These are phyloP conservation scores for Isatis lusitanica DNA, from an alignment of 441 rosid species.

Conservation along the genomic window DNA sequence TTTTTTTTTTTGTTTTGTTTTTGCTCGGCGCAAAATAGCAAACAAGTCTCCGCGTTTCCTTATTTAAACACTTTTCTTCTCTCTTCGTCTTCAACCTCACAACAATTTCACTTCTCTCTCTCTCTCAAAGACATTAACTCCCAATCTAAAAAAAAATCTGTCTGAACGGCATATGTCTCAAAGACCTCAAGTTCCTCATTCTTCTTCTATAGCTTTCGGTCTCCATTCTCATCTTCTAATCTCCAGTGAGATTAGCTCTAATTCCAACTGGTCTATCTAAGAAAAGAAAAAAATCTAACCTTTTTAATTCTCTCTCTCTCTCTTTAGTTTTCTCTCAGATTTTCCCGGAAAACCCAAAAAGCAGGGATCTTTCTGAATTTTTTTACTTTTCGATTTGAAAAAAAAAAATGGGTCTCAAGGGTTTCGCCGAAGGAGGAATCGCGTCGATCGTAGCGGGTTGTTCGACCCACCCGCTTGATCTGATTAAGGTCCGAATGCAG, in stretches of 20 bases:
- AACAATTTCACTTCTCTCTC: not conserved
- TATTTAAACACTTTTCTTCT: constrained; percentile 24
- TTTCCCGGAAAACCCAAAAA: not conserved
- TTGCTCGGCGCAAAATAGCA: constrained; percentile 22
- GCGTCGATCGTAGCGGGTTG: constrained; percentile 69
- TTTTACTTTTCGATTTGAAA: not conserved
- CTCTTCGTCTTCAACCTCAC: constrained; percentile 29
- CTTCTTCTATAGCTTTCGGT: constrained; percentile 58
- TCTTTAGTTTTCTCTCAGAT: not conserved
- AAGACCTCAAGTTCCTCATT: constrained; percentile 61
- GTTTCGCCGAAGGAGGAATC: constrained; percentile 73
- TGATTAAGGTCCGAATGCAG: constrained; percentile 74
- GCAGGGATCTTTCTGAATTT: not conserved
- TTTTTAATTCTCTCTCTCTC: not conserved
- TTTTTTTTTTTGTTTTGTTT: not conserved
- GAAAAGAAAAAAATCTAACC: not conserved
- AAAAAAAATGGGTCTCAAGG: constrained; percentile 56
- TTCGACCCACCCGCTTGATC: constrained; percentile 71
- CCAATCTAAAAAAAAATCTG: constrained; percentile 11
- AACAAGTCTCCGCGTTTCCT: constrained; percentile 33
- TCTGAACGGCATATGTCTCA: constrained; percentile 60
- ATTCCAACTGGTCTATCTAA: constrained; percentile 40
- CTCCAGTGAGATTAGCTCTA: constrained; percentile 56
- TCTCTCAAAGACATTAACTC: not conserved
- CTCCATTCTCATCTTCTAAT: constrained; percentile 62